Conservation (phyloP, 495 filamentous ascomycete species). For the Talaromyces adpressus region DNA sequence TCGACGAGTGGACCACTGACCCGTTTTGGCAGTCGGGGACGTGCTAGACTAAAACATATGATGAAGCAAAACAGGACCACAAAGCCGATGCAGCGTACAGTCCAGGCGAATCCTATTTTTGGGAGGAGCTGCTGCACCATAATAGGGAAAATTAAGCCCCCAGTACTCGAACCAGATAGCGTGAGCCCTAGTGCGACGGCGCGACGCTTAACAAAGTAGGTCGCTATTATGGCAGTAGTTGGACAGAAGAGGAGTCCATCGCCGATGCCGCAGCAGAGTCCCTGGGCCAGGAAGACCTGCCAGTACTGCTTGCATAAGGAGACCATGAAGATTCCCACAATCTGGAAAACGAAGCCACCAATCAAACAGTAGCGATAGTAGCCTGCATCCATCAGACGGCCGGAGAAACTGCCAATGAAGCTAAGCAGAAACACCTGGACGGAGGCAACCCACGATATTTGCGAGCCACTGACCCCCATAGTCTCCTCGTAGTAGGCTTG, state of each 20-base stretch:
- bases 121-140: constrained; percentile 65
- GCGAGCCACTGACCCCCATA: constrained; percentile 27
- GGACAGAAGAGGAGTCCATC: constrained; percentile 69
- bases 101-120: constrained; percentile 32
- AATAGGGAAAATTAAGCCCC: constrained; percentile 68
- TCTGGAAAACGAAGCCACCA: constrained; percentile 31
- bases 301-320: constrained; percentile 55
- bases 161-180: constrained; percentile 54
- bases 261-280: constrained; percentile 63
- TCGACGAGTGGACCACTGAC: constrained; percentile 23
- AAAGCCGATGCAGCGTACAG: constrained; percentile 29
- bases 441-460: constrained; percentile 57
- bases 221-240: constrained; percentile 58
- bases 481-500: constrained; percentile 64
- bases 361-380: constrained; percentile 55
- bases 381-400: constrained; percentile 60
- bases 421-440: constrained; percentile 27
- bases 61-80: constrained; percentile 17
- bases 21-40: not conserved
- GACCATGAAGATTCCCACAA: constrained; percentile 70
- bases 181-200: constrained; percentile 58
- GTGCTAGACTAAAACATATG: not conserved
- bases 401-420: constrained; percentile 39
- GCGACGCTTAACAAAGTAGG: constrained; percentile 68
- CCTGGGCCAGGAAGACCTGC: constrained; percentile 79